These are phyloP conservation scores for Castanospermum australe DNA, from an alignment of 306 rosid genomes.

Conservation along the genomic window DNA sequence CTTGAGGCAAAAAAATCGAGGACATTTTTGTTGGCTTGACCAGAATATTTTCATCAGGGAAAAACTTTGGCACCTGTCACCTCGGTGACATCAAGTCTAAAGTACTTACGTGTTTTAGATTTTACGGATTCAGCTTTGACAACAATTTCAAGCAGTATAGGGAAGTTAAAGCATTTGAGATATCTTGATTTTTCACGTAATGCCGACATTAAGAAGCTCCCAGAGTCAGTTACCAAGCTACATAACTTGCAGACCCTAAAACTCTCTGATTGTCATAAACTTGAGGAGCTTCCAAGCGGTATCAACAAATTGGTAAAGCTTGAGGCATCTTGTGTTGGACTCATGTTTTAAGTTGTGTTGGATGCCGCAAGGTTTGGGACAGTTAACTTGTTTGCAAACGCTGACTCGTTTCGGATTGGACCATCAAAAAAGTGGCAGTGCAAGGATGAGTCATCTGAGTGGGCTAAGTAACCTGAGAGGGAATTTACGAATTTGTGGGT, in stretches of 20 bases:
- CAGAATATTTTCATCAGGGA: too few relatives aligned
- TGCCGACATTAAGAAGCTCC: rapidly evolving
- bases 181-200: not conserved
- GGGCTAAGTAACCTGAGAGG: too few relatives aligned
- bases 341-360: rapidly evolving
- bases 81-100: too few relatives aligned
- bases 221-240: not conserved
- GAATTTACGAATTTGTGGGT: too few relatives aligned
- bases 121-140: too few relatives aligned
- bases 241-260: not conserved
- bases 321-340: not conserved
- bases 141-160: too few relatives aligned
- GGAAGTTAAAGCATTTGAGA: not conserved
- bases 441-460: too few relatives aligned
- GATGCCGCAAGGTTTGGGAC: not conserved
- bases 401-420: not conserved
- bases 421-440: too few relatives aligned
- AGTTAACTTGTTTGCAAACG: not conserved
- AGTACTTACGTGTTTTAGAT: too few relatives aligned
- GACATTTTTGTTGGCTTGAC: too few relatives aligned
- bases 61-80: too few relatives aligned
- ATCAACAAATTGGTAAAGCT: not conserved
- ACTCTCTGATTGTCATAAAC: rapidly evolving
- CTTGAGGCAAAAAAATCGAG: too few relatives aligned
- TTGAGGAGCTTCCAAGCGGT: not conserved